phyloP scores from a whole-genome alignment of 306 rosid species.

The Lathyrus aphaca region DNA sequence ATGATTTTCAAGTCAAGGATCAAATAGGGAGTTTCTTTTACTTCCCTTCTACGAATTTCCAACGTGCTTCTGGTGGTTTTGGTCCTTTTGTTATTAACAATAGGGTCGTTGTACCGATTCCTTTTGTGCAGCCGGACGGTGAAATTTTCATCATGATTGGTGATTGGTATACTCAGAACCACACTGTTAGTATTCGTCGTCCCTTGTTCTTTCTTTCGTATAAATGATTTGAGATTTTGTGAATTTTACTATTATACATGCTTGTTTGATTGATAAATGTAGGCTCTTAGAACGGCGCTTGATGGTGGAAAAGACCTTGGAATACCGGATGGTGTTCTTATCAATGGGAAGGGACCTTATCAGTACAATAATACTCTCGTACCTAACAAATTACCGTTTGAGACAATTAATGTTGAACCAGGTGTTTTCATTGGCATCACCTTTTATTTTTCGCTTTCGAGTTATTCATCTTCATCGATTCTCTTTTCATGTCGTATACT shows the following conservation, averaged over 20 bases:
- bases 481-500: neutral
- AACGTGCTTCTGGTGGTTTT: conserved; percentile 91
- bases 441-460: neutral
- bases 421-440: conserved; percentile 47
- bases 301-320: conserved; percentile 74
- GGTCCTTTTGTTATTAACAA: conserved; percentile 75
- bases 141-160: conserved; percentile 75
- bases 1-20: conserved; percentile 90
- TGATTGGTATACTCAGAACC: conserved; percentile 76
- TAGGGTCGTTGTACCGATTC: conserved; percentile 58
- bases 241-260: neutral
- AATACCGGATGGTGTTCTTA: conserved; percentile 91
- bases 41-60: conserved; percentile 76
- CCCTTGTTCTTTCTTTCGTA: conserved; percentile 2
- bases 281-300: conserved; percentile 68
- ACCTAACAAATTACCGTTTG: conserved; percentile 60
- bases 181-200: conserved; percentile 57
- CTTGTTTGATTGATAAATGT: conserved; percentile 24
- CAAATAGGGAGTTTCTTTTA: conserved; percentile 95
- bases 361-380: conserved; percentile 80
- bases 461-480: neutral
- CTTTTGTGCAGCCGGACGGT: conserved; percentile 72
- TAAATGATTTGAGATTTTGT: conserved; percentile 18
- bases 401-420: conserved; percentile 68
- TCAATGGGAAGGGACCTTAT: conserved; percentile 94